These are phyloP conservation scores for Picochlorum sp. DNA, from an alignment of 139 green algal species.

Conservation along the genomic window DNA sequence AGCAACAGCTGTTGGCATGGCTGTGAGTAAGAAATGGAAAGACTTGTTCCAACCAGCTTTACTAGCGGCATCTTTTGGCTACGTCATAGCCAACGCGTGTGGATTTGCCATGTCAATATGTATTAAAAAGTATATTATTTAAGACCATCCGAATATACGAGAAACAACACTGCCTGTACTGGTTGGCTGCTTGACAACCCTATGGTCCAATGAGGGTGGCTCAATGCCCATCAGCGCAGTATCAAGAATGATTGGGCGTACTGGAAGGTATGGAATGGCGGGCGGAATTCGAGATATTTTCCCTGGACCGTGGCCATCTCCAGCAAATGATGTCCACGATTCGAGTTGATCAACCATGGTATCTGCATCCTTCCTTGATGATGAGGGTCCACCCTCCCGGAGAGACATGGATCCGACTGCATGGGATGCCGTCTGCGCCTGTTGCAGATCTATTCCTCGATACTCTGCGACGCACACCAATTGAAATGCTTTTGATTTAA, in stretches of 20 bases:
- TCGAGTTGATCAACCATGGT: slow-evolving; percentile 48
- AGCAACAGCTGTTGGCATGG: slow-evolving; percentile 68
- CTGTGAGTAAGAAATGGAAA: slow-evolving; percentile 47
- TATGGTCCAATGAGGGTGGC: slow-evolving; percentile 53
- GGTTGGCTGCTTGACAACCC: slow-evolving; percentile 24
- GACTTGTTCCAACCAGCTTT: slow-evolving; percentile 60
- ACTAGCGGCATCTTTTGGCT: slow-evolving; percentile 50
- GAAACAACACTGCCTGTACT: slow-evolving; percentile 17
- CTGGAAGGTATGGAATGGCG: slow-evolving; percentile 39
- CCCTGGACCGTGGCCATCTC: slow-evolving; percentile 2
- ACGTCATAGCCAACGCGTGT: slow-evolving; percentile 41
- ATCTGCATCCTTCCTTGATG: slow-evolving; percentile 4
- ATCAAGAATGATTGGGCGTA: slow-evolving; percentile 76
- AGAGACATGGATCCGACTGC: slow-evolving; percentile 34
- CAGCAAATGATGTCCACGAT: slow-evolving; percentile 33
- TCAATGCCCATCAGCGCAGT: slow-evolving; percentile 54
- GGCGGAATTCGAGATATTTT: slow-evolving; percentile 36
- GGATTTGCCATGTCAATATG: slow-evolving; percentile 11
- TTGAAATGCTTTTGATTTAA: slow-evolving; percentile 21
- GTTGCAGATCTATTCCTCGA: slow-evolving; percentile 15
- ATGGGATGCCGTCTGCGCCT: slow-evolving; percentile 9
- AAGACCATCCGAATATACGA: slow-evolving; percentile 28
- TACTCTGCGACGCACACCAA: slow-evolving; percentile 24
- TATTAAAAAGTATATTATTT: not conserved
- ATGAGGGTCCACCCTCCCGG: slow-evolving; percentile 6